Evolutionary conservation across 2,329 filamentous ascomycete genomes (phyloP).

Genomic region (Colletotrichum kahawae): DNA sequence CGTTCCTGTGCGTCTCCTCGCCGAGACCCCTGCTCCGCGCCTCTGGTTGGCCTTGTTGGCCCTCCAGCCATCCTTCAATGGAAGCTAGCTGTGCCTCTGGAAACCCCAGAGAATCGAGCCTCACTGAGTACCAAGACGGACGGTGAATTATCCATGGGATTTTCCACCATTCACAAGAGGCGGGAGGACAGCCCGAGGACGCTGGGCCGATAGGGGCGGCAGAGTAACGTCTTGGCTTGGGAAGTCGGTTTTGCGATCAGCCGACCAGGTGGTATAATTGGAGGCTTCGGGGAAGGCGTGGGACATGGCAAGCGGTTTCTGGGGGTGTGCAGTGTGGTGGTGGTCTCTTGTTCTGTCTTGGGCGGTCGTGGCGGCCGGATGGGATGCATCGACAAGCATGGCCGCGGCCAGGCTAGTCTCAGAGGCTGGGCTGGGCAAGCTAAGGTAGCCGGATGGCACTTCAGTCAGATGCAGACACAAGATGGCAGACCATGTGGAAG

Average conservation of each 20-base stretch:
- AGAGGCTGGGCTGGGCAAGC: background rate
- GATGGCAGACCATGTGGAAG: background rate
- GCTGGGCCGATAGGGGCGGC: slow-evolving; percentile 12
- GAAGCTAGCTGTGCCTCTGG: slow-evolving; percentile 1
- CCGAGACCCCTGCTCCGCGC: background rate
- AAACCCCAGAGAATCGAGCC: slow-evolving; percentile 18
- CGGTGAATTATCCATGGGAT: slow-evolving; percentile 21
- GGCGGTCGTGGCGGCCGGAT: background rate
- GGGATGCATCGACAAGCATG: slow-evolving; percentile 9
- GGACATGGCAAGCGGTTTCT: slow-evolving; percentile 3
- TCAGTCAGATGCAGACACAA: background rate
- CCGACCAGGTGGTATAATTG: slow-evolving; percentile 9
- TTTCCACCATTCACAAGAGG: slow-evolving; percentile 23
- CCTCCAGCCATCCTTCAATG: background rate
- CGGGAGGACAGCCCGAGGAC: background rate
- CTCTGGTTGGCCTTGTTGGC: background rate
- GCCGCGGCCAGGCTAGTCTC: background rate
- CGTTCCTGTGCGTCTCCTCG: slow-evolving; percentile 5
- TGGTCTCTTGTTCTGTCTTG: background rate
- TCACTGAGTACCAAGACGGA: slow-evolving; percentile 23
- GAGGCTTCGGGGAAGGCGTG: slow-evolving; percentile 6
- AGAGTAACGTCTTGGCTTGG: slow-evolving; percentile 12
- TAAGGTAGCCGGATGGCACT: background rate
- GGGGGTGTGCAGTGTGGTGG: background rate
- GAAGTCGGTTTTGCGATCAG: slow-evolving; percentile 6